Percentiles rank a stretch among this genome's conserved stretches.
phyloP scores from a whole-genome alignment of 208 protist species.

The Trypanosoma grayi region DNA sequence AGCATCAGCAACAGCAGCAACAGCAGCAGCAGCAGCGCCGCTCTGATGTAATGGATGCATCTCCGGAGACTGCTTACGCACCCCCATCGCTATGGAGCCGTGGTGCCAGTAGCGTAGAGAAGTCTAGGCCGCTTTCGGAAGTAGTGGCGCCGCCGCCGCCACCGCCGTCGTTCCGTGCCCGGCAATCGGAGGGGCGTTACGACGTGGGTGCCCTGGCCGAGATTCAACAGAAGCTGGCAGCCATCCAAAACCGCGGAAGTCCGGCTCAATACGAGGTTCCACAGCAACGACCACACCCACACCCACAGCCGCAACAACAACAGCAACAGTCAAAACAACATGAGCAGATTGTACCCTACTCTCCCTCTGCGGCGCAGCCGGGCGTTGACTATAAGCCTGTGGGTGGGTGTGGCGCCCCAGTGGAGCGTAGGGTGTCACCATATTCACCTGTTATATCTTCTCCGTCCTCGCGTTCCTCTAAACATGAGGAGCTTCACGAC shows the following conservation, averaged over 20 bases:
- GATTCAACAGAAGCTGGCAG: conserved; percentile 1
- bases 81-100: not conserved
- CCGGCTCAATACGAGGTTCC: not conserved
- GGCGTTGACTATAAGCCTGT: not conserved
- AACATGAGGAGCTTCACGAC: not conserved
- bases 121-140: not conserved
- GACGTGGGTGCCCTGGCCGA: not conserved
- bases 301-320: not conserved
- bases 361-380: not conserved
- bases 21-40: not conserved
- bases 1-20: not conserved
- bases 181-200: not conserved
- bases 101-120: not conserved
- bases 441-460: conserved; percentile 7
- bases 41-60: not conserved
- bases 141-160: not conserved
- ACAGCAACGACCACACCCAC: not conserved
- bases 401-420: not conserved
- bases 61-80: no score
- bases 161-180: not conserved
- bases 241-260: not conserved
- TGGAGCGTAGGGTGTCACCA: not conserved
- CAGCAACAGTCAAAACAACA: not conserved
- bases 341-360: not conserved
- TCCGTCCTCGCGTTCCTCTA: conserved; percentile 13